Percentiles rank a stretch among this genome's conserved stretches.
Conservation (phyloP, 2,329 filamentous ascomycete species). For the Fusarium setosum region DNA sequence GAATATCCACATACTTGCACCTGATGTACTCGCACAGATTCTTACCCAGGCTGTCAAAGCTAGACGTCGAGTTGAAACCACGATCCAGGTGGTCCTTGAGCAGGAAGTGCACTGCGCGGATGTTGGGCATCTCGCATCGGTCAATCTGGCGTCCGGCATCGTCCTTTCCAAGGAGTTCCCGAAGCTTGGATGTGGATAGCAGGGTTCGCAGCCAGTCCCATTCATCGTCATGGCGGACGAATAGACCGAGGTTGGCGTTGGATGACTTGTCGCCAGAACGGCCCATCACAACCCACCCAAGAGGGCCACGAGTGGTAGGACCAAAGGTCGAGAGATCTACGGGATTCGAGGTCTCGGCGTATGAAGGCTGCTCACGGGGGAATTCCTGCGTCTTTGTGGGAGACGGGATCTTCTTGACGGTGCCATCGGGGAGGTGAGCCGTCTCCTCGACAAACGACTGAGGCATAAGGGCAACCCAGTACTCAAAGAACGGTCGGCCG, state of each 20-base stretch:
- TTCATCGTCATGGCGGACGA: conserved; percentile 54
- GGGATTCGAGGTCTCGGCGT: conserved; percentile 30
- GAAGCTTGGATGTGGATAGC: conserved; percentile 52
- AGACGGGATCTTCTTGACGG: conserved; percentile 24
- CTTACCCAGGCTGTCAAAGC: conserved; percentile 56
- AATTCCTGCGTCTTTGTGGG: conserved; percentile 11
- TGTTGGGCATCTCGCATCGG: conserved; percentile 55
- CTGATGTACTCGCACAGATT: conserved; percentile 56
- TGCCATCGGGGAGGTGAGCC: conserved; percentile 22
- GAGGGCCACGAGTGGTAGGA: conserved; percentile 38
- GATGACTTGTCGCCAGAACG: conserved; percentile 53
- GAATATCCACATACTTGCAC: conserved; percentile 55
- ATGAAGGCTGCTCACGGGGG: conserved; percentile 28
- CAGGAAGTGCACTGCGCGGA: conserved; percentile 50
- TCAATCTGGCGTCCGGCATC: conserved; percentile 51
- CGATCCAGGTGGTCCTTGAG: conserved; percentile 59
- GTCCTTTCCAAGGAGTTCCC: conserved; percentile 50
- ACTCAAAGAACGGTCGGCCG: conserved; percentile 39
- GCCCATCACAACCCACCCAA: conserved; percentile 44
- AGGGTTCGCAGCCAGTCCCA: conserved; percentile 56
- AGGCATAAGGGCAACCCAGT: conserved; percentile 40
- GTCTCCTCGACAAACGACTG: conserved; percentile 34
- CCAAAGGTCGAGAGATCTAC: conserved; percentile 29
- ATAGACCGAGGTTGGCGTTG: conserved; percentile 57
- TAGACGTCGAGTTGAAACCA: conserved; percentile 46